Evolutionary conservation across 345 rosid genomes (phyloP).

Genomic region (Ceriops zippeliana): DNA sequence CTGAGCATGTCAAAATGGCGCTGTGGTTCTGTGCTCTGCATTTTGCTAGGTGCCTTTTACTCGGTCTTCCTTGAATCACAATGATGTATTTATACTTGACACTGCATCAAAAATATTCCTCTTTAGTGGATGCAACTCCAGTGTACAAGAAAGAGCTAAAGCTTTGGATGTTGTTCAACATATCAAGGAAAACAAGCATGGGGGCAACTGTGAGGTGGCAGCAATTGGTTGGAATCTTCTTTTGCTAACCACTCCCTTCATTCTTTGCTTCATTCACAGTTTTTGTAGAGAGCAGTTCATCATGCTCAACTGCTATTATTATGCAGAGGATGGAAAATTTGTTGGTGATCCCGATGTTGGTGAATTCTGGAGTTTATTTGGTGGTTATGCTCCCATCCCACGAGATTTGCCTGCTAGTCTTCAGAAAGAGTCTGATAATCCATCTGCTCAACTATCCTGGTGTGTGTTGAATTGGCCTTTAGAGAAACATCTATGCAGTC

Average conservation of each 20-base stretch:
- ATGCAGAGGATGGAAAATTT: conserved; percentile 84
- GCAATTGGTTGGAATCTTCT: conserved; percentile 53
- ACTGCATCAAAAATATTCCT: conserved; percentile 78
- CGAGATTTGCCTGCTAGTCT: conserved; percentile 41
- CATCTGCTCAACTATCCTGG: conserved; percentile 56
- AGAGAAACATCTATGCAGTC: no score
- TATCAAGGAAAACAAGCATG: conserved; percentile 71
- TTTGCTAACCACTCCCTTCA: background rate
- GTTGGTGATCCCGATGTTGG: conserved; percentile 82
- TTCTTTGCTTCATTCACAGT: background rate
- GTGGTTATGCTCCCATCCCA: conserved; percentile 82
- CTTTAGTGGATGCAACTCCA: conserved; percentile 82
- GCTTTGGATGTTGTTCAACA: conserved; percentile 77
- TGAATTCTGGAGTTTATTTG: conserved; percentile 91
- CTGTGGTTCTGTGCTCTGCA: conserved; percentile 7
- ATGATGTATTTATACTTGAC: conserved; percentile 74
- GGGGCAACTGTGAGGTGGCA: conserved; percentile 72
- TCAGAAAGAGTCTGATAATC: conserved; percentile 33
- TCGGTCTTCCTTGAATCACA: conserved; percentile 78
- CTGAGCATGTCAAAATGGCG: background rate
- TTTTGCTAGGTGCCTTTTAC: conserved; percentile 61
- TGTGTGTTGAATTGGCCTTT: conserved; percentile 18
- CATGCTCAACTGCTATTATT: conserved; percentile 21
- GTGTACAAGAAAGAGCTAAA: conserved; percentile 82
- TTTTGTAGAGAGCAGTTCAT: background rate